These are phyloP conservation scores for Coelastrella sp. DNA, from an alignment of 139 green algal genomes.

Conservation along the genomic window DNA sequence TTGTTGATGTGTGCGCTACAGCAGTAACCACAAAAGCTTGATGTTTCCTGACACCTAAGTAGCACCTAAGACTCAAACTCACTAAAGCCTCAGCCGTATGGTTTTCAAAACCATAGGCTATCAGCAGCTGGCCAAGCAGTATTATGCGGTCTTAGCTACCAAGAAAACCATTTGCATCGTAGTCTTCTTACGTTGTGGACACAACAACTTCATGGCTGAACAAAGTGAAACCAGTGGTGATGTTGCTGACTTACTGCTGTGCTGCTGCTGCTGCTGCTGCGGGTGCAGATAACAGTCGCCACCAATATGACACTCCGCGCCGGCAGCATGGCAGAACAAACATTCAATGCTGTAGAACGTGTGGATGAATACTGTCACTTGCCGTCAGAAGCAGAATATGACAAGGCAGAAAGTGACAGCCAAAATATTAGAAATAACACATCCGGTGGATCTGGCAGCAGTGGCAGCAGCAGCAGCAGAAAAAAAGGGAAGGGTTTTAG, in stretches of 20 bases:
- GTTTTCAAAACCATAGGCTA: too few species aligned
- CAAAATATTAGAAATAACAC: neutral
- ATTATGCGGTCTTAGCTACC: too few species aligned
- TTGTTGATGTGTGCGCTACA: too few species aligned
- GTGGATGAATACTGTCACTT: slow-evolving; percentile 84
- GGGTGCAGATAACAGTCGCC: slow-evolving; percentile 60
- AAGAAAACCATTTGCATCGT: too few species aligned
- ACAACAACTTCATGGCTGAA: too few species aligned
- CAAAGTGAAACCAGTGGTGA: neutral
- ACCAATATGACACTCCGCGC: slow-evolving; percentile 74
- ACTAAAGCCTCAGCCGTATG: too few species aligned
- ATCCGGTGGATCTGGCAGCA: neutral
- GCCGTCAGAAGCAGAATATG: slow-evolving; percentile 10
- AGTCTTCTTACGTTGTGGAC: too few species aligned
- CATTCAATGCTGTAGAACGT: slow-evolving; percentile 95
- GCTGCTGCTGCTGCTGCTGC: slow-evolving; percentile 8
- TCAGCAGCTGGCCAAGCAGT: too few species aligned
- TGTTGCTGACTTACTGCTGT: neutral
- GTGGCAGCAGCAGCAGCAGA: neutral
- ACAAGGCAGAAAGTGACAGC: neutral
- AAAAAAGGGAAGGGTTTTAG: neutral
- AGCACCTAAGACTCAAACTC: too few species aligned
- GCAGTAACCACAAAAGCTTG: too few species aligned
- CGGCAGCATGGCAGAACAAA: slow-evolving; percentile 80
- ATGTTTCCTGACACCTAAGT: too few species aligned